Percentiles rank a stretch among this genome's conserved stretches.
Conservation (phyloP, 2,329 filamentous ascomycete genomes). For the Gliomastix tumulicola region DNA sequence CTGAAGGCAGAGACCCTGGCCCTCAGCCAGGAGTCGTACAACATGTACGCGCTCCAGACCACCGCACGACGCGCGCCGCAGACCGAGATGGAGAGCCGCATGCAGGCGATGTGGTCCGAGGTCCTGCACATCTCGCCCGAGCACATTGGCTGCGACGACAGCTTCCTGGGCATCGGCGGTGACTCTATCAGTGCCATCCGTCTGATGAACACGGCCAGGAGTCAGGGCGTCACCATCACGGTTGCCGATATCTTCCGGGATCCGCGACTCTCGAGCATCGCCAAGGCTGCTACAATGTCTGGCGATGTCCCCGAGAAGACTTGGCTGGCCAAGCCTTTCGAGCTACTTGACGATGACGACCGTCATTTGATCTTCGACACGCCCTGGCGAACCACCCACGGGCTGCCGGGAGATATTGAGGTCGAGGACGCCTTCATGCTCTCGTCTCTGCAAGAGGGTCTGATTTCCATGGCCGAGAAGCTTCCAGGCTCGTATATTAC, state of each 20-base stretch:
- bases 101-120: constrained; percentile 40
- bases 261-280: not conserved
- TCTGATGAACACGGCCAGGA: constrained; percentile 2
- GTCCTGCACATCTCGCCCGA: constrained; percentile 34
- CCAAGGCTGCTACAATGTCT: not conserved
- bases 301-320: not conserved
- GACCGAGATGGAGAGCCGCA: constrained; percentile 19
- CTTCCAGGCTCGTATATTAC: constrained; percentile 10
- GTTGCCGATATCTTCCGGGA: constrained; percentile 5
- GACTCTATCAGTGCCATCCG: constrained; percentile 51
- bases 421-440: constrained; percentile 26
- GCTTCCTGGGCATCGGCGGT: constrained; percentile 54
- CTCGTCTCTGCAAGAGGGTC: constrained; percentile 25
- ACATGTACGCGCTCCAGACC: not conserved
- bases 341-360: not conserved
- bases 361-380: constrained; percentile 3
- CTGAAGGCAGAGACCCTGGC: not conserved
- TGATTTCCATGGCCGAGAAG: constrained; percentile 22
- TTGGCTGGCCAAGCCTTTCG: not conserved
- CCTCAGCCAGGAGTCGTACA: not conserved
- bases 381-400: not conserved
- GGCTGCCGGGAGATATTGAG: constrained; percentile 2
- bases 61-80: not conserved
- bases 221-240: constrained; percentile 1
- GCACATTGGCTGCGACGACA: constrained; percentile 45